phyloP scores from a whole-genome alignment of 805 yeast genomes.

The Kodamaea leandrae region DNA sequence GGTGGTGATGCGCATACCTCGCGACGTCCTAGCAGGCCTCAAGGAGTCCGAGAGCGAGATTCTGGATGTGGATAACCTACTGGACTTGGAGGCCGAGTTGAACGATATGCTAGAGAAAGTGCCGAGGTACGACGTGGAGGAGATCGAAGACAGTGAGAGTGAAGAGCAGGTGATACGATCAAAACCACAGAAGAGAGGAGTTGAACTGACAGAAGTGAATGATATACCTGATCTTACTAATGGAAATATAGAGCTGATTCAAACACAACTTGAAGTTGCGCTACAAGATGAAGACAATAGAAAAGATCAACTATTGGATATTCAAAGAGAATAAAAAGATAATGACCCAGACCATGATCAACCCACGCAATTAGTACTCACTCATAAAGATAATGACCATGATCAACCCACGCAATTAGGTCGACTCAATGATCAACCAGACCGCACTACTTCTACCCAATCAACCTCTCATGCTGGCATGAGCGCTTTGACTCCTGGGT shows the following conservation, averaged over 20 bases:
- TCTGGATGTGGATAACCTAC: conserved; percentile 9
- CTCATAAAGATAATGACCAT: neutral
- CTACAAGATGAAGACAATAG: no score
- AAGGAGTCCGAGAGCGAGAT: conserved; percentile 8
- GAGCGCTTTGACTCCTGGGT: conserved; percentile 3
- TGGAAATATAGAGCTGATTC: neutral
- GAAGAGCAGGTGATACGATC: neutral
- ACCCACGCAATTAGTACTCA: neutral
- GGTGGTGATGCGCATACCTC: neutral
- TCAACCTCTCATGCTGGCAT: no score
- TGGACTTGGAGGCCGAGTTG: conserved; percentile 10
- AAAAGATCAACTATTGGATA: neutral
- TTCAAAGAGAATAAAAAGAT: neutral
- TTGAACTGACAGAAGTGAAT: neutral
- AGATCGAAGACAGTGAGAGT: neutral
- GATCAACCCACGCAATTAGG: neutral
- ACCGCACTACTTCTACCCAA: no score
- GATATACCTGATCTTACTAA: no score
- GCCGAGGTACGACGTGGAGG: conserved; percentile 1
- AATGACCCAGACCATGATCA: neutral
- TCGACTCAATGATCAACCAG: no score
- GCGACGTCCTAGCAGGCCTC: no score
- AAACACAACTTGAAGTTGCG: neutral
- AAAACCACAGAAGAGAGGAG: neutral
- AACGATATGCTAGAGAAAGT: conserved; percentile 7